phyloP scores from a whole-genome alignment of 2,329 filamentous ascomycete genomes.

The Cytospora piceae region DNA sequence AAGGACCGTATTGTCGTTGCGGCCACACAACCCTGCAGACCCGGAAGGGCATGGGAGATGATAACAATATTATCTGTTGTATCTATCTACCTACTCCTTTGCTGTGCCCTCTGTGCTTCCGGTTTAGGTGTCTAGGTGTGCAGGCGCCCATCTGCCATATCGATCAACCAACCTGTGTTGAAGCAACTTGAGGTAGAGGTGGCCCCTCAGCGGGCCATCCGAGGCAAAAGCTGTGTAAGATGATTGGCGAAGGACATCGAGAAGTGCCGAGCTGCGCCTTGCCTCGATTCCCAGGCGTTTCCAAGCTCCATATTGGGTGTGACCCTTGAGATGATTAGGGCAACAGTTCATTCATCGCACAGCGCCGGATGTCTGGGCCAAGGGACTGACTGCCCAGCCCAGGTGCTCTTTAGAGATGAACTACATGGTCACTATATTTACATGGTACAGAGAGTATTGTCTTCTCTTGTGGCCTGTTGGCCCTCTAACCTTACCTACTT shows the following conservation, averaged over 20 bases:
- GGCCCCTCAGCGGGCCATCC: not conserved
- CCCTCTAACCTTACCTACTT: too few species aligned
- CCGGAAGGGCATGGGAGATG: too few species aligned
- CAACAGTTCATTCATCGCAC: not conserved
- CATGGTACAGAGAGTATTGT: not conserved
- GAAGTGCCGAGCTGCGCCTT: slow-evolving; percentile 5
- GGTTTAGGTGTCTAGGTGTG: too few species aligned
- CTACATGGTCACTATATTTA: not conserved
- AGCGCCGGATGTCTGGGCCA: not conserved
- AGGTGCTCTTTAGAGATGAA: not conserved
- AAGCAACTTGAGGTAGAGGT: not conserved
- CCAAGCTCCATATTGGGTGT: slow-evolving; percentile 8
- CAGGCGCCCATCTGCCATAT: too few species aligned
- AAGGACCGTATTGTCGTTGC: not conserved
- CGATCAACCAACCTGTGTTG: too few species aligned
- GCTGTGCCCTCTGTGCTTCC: not conserved
- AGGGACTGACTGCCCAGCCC: too few species aligned
- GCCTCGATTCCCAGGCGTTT: slow-evolving; percentile 1
- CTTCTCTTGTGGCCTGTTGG: too few species aligned
- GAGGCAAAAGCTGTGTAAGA: slow-evolving; percentile 25
- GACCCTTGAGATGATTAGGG: not conserved
- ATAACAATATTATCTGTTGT: not conserved
- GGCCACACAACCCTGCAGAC: not conserved
- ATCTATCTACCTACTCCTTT: not conserved
- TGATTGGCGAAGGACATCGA: slow-evolving; percentile 20